Evolutionary conservation across 495 filamentous ascomycete genomes (phyloP), one percentile per base, ranked within the genome.

Genomic region (Diplogelasinospora grovesii): DNA sequence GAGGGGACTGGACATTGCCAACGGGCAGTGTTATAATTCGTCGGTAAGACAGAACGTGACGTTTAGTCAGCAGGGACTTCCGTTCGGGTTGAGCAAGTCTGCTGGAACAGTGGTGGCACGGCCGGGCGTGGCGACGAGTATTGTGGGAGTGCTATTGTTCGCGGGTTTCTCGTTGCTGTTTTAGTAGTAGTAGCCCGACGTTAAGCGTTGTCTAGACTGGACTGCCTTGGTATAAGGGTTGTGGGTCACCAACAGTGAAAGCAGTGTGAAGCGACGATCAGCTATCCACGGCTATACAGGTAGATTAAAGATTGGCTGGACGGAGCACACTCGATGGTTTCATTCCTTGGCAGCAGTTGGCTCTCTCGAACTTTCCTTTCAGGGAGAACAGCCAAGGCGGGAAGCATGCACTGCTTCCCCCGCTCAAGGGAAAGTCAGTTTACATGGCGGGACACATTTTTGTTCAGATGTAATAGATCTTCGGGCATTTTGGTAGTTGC

Each of bases 11-110:
- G 79, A 89, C 56, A 78, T 89, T 45, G 63, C 60, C n/a, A 75
- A 71, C 24, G 85, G 85, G 5, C 65, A 84, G 13, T 89, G 85
- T 50, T 62, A 76, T 44, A 89, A 89, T 45, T 41, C 52, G 18
- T 72, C 64, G 1, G 68, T 86, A 1, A 50, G 56, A 48, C 81
- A 87, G 53, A 82, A 83, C 44, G 56, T 87, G 25, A 85, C 81
- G 0, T 89, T 83, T 47, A 67, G 75, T 5, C 71, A 70, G 26
- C 85, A 88, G 58, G 81, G 77, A 4, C 53, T 82, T 25, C 77
- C 75, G 23, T 62, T 70, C 23, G 57, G 54, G 9, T 26, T 44
- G n/a, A 24, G 37, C 14, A n/a, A n/a, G n/a, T n/a, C n/a, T n/a
- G n/a, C n/a, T n/a, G n/a, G n/a, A n/a, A 21, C 20, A 52, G 59